phyloP scores from a whole-genome alignment of 305 asterid species.

The Fraxinus nigra region DNA sequence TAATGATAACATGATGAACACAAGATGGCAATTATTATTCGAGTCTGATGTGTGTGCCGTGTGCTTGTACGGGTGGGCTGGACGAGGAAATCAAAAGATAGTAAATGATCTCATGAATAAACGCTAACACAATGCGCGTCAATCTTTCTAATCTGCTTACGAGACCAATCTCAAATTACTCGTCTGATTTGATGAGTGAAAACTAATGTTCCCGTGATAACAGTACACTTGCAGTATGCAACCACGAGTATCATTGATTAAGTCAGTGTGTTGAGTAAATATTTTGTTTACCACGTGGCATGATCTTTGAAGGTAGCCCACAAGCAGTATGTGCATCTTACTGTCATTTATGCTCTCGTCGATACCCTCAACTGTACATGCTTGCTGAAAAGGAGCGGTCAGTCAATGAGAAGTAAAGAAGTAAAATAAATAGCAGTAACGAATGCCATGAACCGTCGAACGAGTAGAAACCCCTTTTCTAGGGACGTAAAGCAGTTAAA shows the following conservation, averaged over 20 bases:
- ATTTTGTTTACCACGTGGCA: slow-evolving; percentile 39
- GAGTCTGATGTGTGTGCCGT: not conserved
- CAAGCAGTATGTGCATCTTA: slow-evolving; percentile 57
- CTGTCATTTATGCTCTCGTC: slow-evolving; percentile 30
- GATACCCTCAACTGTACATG: slow-evolving; percentile 36
- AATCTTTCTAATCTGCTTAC: not conserved
- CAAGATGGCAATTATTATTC: not conserved
- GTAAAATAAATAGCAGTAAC: slow-evolving; percentile 2
- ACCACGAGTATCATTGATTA: not conserved
- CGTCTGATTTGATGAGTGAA: not conserved
- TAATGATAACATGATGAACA: not conserved
- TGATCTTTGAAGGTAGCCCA: slow-evolving; percentile 67
- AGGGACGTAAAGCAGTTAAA: not conserved
- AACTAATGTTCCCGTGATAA: not conserved
- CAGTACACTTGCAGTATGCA: not conserved
- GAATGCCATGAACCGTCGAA: not conserved
- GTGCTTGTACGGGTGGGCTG: not conserved
- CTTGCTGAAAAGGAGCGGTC: slow-evolving; percentile 42
- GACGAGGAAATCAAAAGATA: not conserved
- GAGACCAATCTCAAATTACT: not conserved
- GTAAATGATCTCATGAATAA: not conserved
- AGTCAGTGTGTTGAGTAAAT: not conserved
- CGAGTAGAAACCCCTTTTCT: not conserved
- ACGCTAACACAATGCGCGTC: not conserved
- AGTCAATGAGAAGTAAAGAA: not conserved